Conservation (phyloP, 1,284 basidiomycete species). For the Trametes sp. region DNA sequence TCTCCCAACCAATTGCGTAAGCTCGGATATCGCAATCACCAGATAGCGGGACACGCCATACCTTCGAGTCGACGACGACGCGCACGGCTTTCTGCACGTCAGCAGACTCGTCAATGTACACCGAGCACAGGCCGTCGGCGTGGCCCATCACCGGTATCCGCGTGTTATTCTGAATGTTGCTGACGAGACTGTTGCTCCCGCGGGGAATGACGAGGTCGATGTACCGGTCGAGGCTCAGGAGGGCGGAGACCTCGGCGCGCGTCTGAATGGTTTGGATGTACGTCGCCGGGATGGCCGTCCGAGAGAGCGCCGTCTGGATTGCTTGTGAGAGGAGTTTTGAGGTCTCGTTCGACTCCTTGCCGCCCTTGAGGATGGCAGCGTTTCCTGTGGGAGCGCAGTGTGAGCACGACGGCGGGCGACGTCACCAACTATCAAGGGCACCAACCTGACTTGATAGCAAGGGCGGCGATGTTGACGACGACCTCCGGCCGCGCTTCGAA, state of each 20-base stretch:
- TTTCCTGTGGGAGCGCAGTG: slow-evolving; percentile 66
- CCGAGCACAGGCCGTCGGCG: slow-evolving; percentile 93
- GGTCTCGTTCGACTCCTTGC: slow-evolving; percentile 90
- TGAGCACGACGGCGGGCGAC: background rate
- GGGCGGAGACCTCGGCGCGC: slow-evolving; percentile 88
- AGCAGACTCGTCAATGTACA: slow-evolving; percentile 89
- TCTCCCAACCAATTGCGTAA: slow-evolving; percentile 59
- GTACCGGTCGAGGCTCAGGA: slow-evolving; percentile 88
- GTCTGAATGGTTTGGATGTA: slow-evolving; percentile 95
- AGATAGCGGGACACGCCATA: slow-evolving; percentile 41
- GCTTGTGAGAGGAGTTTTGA: slow-evolving; percentile 78
- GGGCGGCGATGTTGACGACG: slow-evolving; percentile 94
- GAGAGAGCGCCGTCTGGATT: slow-evolving; percentile 81
- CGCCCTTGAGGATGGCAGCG: slow-evolving; percentile 96
- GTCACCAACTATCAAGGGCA: background rate
- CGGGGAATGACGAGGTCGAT: slow-evolving; percentile 98
- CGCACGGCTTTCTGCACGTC: slow-evolving; percentile 81
- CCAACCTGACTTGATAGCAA: slow-evolving; percentile 96
- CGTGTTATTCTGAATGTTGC: slow-evolving; percentile 88
- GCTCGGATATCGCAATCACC: background rate
- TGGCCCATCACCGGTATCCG: slow-evolving; percentile 99
- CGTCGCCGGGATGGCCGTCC: slow-evolving; percentile 76
- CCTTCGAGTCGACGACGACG: slow-evolving; percentile 92
- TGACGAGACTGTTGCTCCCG: slow-evolving; percentile 92
- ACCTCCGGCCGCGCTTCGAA: slow-evolving; percentile 99